Base-by-base conservation (phyloP, 2,329 filamentous ascomycete species). In the Aspergillus oerlinghausenensis region DNA sequence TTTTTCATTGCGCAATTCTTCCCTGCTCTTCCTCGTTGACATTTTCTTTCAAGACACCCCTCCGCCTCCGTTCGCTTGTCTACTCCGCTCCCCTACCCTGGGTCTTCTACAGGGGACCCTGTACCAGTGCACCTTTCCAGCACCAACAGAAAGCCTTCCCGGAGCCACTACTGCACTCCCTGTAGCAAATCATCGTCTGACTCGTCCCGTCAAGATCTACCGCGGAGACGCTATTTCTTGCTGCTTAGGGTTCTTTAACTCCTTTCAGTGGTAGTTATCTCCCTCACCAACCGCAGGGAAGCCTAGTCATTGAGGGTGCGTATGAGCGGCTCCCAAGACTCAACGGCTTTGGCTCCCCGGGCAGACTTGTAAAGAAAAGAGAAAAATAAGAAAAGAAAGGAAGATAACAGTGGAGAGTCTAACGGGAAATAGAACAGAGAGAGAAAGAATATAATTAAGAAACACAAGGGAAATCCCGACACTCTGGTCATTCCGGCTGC, bases 1-100 rank as follows among this genome's bases (percentile, higher is more conserved):
- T 52, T n/a, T n/a, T n/a, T n/a, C n/a, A 42, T 65, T 65, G 60
- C 66, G 65, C 58, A 66, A 61, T 55, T 67, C 62, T 56, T 65
- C 62, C 32, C 60, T 60, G 50, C 63, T 60, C 17, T 21, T 29
- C 47, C 45, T 40, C 10, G 21, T 51, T 40, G 19, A 38, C 54
- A 55, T 51, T 25, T 38, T 28, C 19, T 35, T 17, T 32, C 38
- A 6, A 6, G n/a, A 50, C 11, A 42, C 40, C 47, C 54, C 49
- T 21, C 49, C 32, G 48, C 25, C 48, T 49, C 19, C 42, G 25
- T 21, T 51, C 40, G 45, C 32, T 23, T 47, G 19, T 38, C 43
- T 50, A 32, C 23, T 55, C 40, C 47, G 29, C 51, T 49, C 54
- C 29, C 51, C 52, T 55, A 32, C 29, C 52, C 43, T 40, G 52